Conservation (phyloP, 345 rosid genomes). For the Mercurialis annua region DNA sequence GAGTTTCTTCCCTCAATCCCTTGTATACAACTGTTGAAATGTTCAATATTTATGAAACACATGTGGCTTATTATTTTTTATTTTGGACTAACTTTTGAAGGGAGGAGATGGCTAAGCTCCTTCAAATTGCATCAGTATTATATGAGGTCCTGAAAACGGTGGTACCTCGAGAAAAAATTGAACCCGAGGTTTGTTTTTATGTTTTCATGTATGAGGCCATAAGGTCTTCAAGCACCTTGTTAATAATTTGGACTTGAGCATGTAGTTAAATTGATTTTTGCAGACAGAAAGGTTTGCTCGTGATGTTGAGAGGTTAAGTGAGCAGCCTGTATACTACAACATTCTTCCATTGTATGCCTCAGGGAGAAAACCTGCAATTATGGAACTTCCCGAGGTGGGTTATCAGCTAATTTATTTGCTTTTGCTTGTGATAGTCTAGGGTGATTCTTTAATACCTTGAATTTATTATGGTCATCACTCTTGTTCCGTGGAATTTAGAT, state of each 20-base stretch:
- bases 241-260: slow-evolving; percentile 18
- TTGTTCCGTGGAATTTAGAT: slow-evolving; percentile 42
- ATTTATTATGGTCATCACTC: slow-evolving; percentile 11
- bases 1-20: neutral
- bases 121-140: slow-evolving; percentile 82
- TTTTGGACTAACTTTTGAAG: slow-evolving; percentile 41
- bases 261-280: slow-evolving; percentile 16
- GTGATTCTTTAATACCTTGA: slow-evolving; percentile 8
- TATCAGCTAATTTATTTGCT: slow-evolving; percentile 12
- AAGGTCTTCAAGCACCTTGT: slow-evolving; percentile 14
- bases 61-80: slow-evolving; percentile 12
- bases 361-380: slow-evolving; percentile 63
- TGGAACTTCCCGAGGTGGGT: slow-evolving; percentile 92
- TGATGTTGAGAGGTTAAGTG: slow-evolving; percentile 63
- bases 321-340: slow-evolving; percentile 61
- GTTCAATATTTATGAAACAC: slow-evolving; percentile 12
- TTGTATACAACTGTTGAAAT: neutral
- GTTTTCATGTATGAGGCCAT: slow-evolving; percentile 10
- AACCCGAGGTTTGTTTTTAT: slow-evolving; percentile 48
- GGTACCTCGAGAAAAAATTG: slow-evolving; percentile 45
- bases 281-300: slow-evolving; percentile 57
- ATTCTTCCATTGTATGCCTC: slow-evolving; percentile 74
- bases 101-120: slow-evolving; percentile 89
- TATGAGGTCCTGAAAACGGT: slow-evolving; percentile 74
- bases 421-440: slow-evolving; percentile 6